A percentile compares a stretch with the other conserved stretches of the same genome.
These are phyloP conservation scores for Fusarium brevicatenulatum DNA, from an alignment of 2,329 filamentous ascomycete genomes.

Conservation along the genomic window DNA sequence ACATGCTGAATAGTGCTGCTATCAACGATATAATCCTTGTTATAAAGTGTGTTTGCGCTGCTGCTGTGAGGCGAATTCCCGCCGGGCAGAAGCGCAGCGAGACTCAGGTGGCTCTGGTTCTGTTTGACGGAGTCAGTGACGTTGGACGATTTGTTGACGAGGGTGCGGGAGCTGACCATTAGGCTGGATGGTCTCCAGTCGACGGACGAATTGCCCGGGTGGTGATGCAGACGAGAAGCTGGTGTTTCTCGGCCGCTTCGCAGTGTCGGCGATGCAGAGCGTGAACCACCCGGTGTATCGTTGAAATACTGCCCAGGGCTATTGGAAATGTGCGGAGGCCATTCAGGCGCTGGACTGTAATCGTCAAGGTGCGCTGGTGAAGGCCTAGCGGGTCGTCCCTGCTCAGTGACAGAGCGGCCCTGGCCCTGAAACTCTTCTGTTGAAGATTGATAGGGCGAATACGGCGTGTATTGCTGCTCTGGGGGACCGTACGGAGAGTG, in stretches of 20 bases:
- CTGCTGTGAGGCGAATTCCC: slow-evolving; percentile 28
- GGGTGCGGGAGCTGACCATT: slow-evolving; percentile 38
- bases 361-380: slow-evolving; percentile 38
- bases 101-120: slow-evolving; percentile 56
- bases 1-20: slow-evolving; percentile 51
- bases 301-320: slow-evolving; percentile 41
- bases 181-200: slow-evolving; percentile 46
- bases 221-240: slow-evolving; percentile 15
- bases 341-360: slow-evolving; percentile 38
- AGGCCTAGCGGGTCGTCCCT: slow-evolving; percentile 29
- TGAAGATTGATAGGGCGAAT: slow-evolving; percentile 33
- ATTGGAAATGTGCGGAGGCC: slow-evolving; percentile 36
- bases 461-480: slow-evolving; percentile 23
- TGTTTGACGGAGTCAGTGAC: slow-evolving; percentile 43
- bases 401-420: slow-evolving; percentile 43
- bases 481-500: slow-evolving; percentile 39
- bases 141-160: slow-evolving; percentile 23
- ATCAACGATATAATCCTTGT: slow-evolving; percentile 47
- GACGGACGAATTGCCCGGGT: slow-evolving; percentile 40
- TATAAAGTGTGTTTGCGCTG: slow-evolving; percentile 40
- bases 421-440: slow-evolving; percentile 42
- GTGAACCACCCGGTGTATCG: slow-evolving; percentile 40
- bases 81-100: slow-evolving; percentile 52
- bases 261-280: slow-evolving; percentile 44
- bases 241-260: slow-evolving; percentile 43